Conservation (phyloP, 306 rosid species). For the Citrullus amarus region DNA sequence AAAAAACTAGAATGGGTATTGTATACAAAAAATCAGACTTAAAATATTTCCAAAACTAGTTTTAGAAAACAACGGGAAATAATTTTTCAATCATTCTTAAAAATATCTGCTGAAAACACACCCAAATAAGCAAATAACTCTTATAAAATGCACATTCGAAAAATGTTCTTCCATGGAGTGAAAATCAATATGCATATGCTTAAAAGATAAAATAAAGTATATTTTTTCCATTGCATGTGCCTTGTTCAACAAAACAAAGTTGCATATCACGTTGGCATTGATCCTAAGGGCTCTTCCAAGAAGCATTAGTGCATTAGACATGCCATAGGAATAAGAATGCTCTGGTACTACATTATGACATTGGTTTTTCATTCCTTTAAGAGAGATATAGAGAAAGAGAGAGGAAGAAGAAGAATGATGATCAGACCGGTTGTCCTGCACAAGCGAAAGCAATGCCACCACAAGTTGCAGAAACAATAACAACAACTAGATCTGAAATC, state of each 20-base stretch:
- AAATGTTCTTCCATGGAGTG: not conserved
- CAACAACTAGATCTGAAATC: slow-evolving; percentile 90
- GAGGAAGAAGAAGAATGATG: slow-evolving; percentile 1
- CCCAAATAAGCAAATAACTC: not conserved
- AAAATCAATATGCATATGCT: not conserved
- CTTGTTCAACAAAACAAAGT: not conserved
- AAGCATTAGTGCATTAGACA: not conserved
- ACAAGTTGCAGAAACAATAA: slow-evolving; percentile 95
- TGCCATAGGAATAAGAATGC: not conserved
- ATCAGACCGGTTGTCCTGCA: slow-evolving; percentile 94
- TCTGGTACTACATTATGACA: not conserved
- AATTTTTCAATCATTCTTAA: no score
- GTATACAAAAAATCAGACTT: not conserved
- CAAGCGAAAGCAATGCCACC: slow-evolving; percentile 98
- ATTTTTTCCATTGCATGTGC: not conserved
- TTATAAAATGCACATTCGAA: not conserved
- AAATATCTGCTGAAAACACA: not conserved
- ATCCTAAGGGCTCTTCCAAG: slow-evolving; percentile 1
- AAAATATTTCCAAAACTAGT: not conserved
- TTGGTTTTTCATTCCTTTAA: not conserved
- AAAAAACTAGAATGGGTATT: not conserved
- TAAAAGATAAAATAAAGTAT: not conserved
- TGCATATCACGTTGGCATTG: not conserved
- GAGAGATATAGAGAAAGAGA: not conserved
- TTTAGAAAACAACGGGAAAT: not conserved